Conservation (phyloP, 2,329 filamentous ascomycete species). For the Ophiostoma piceae region DNA sequence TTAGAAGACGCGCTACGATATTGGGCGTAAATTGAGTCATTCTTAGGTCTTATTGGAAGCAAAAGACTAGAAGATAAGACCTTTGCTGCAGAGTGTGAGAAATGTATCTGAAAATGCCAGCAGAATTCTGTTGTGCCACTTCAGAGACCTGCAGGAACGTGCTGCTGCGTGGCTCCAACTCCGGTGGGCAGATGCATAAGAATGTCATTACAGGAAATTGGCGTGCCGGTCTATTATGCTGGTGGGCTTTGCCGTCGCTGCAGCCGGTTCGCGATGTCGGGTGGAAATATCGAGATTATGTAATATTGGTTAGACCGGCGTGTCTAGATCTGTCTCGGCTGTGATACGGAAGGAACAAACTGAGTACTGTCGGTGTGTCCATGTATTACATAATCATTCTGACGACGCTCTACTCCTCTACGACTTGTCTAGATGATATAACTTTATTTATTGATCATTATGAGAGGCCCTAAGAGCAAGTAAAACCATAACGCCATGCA, state of each 20-base stretch:
- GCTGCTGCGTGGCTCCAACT: background rate
- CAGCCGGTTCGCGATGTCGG: background rate
- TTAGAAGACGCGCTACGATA: constrained; percentile 2
- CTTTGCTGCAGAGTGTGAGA: background rate
- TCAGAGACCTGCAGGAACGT: constrained; percentile 4
- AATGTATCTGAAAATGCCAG: background rate
- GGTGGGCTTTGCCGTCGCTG: background rate
- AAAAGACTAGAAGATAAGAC: background rate
- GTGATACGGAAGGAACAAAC: too few species aligned
- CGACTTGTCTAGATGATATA: background rate
- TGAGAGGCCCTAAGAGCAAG: background rate
- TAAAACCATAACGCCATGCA: constrained; percentile 4
- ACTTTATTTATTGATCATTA: constrained; percentile 7
- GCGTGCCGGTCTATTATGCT: background rate
- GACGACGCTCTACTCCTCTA: background rate
- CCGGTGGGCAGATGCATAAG: background rate
- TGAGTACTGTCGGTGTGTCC: background rate
- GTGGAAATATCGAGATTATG: background rate
- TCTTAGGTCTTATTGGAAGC: background rate
- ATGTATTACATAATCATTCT: background rate
- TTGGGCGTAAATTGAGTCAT: background rate
- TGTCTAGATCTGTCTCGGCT: background rate
- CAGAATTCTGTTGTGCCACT: constrained; percentile 6
- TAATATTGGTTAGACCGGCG: background rate
- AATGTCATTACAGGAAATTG: background rate